Evolutionary conservation across 169 alveolate genomes (phyloP), one percentile per base, ranked within the genome.

Genomic region (Babesia bovis): DNA sequence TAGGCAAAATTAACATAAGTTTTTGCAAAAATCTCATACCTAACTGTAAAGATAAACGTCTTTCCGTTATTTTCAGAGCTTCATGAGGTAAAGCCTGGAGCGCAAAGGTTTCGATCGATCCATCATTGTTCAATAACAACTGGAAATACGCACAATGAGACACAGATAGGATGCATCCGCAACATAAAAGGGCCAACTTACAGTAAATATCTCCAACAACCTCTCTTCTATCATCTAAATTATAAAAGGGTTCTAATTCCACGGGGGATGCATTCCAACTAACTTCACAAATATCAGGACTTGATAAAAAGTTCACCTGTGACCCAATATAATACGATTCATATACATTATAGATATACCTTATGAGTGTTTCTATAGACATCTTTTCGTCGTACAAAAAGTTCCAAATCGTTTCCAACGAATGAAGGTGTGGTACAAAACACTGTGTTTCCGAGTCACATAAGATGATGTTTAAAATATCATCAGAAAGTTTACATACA

Each of bases 11-110:
- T 7, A 23, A 60, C 56, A 78, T 53, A 17, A 70, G 52, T 23
- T 42, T 41, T 47, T 59, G 49, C 19, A 78, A 32, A 0, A 78
- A n/a, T 51, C 42, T 26, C 0, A 68, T 70, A 15, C 77, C 87
- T 13, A 78, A 72, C 45, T 78, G 87, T 49, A 78, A 40, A 44
- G 77, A 59, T 0, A 78, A 9, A 12, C 82, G 63, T 25, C 87
- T 23, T 51, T 78, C 82, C 25, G 50, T n/a, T 35, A 78, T 49
- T 32, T 53, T 69, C 63, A 78, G 30, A 4, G 83, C 55, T 45
- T 78, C 73, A n/a, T 19, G 33, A 1, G 87, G 87, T 40, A 78
- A 33, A 5, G 47, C 40, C 38, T 78, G 74, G 35, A 60, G 41
- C 2, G 53, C 23, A n/a, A 78, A 28, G 38, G 72, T 56, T 25